A percentile compares a stretch with the other conserved stretches of the same genome.
phyloP scores from a whole-genome alignment of 495 filamentous ascomycete species.

The Chaetomidium leptoderma region DNA sequence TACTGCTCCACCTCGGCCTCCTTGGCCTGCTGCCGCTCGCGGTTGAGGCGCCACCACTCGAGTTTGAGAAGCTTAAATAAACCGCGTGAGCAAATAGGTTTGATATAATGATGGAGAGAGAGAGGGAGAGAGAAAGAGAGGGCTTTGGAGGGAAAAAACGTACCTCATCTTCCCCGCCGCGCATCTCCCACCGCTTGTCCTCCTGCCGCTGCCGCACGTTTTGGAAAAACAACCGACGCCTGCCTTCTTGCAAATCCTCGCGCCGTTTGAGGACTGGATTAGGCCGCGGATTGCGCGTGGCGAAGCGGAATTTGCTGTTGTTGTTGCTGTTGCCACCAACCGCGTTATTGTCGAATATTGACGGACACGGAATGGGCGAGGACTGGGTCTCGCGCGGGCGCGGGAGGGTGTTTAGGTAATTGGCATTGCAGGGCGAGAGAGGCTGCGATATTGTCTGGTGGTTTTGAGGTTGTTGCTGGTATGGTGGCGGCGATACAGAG shows the following conservation, averaged over 20 bases:
- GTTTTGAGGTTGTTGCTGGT: neutral
- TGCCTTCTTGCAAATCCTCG: slow-evolving; percentile 40
- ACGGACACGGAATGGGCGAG: slow-evolving; percentile 2
- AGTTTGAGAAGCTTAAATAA: slow-evolving; percentile 43
- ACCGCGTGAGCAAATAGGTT: too few relatives aligned
- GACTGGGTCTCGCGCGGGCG: slow-evolving; percentile 12
- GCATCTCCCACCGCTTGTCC: slow-evolving; percentile 57
- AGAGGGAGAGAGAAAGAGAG: neutral
- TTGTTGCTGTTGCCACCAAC: neutral
- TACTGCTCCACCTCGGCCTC: slow-evolving; percentile 28
- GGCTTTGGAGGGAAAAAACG: slow-evolving; percentile 6
- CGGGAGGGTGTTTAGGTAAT: neutral
- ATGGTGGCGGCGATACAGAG: slow-evolving; percentile 3
- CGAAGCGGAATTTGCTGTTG: slow-evolving; percentile 23
- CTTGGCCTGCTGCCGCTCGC: slow-evolving; percentile 43
- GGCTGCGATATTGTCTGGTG: neutral
- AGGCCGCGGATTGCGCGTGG: slow-evolving; percentile 18
- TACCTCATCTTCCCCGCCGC: slow-evolving; percentile 77
- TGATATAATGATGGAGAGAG: neutral
- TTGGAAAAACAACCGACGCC: slow-evolving; percentile 66
- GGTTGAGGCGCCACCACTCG: slow-evolving; percentile 42
- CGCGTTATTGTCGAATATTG: neutral
- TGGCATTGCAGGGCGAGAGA: slow-evolving; percentile 1
- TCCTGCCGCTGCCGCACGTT: slow-evolving; percentile 71
- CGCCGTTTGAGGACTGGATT: slow-evolving; percentile 25